Base-by-base conservation (phyloP, 2,329 filamentous ascomycete genomes). In the Penicillium sp. region DNA sequence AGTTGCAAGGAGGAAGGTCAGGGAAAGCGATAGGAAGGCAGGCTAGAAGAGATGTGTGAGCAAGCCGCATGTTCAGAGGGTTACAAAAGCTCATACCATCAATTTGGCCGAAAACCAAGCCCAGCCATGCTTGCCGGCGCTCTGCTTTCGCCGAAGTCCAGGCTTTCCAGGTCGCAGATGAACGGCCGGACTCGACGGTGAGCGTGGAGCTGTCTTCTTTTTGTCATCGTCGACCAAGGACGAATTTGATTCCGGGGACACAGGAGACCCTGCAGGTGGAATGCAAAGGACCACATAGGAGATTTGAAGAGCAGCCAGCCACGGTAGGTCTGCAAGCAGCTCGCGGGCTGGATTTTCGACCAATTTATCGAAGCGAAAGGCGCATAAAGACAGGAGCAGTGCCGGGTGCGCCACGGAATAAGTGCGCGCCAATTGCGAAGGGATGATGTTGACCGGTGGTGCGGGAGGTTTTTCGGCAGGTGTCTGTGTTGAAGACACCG, bases 331-430 rank as follows among this genome's bases (percentile, higher is more conserved):
- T 18, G 60, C 72, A 10, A 75, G 62, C 25, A 94, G 73, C 5
- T 81, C 75, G 11, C 73, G 64, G 2, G 82, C 74, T 0, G 88
- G 85, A 48, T 89, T 76, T 11, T 72, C 69, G 17, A 93, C 83
- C 16, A 94, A 71, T 12, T 73, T 66, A 23, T 67, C 60, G 63
- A 93, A 90, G 26, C 75, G 75, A 46, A 76, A 57, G 30, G 74
- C 72, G 57, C 83, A 80, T 23, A 83, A 64, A 7, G 73, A 74
- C 18, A 85, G 72, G 18, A 93, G 71, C 8, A 87, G 64, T 16
- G 74, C 63, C 0, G 85, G 82, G 50, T 93, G 84, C 13, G 79
- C 62, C 54, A 85, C 73, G 9, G 81, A 77, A 56, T 83, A 75
- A 14, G 74, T 59, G 34, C 65, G 70, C 2, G 76, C 72, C 13